Conservation (phyloP, 2,329 filamentous ascomycete species). For the Epichloe brachyelytri region DNA sequence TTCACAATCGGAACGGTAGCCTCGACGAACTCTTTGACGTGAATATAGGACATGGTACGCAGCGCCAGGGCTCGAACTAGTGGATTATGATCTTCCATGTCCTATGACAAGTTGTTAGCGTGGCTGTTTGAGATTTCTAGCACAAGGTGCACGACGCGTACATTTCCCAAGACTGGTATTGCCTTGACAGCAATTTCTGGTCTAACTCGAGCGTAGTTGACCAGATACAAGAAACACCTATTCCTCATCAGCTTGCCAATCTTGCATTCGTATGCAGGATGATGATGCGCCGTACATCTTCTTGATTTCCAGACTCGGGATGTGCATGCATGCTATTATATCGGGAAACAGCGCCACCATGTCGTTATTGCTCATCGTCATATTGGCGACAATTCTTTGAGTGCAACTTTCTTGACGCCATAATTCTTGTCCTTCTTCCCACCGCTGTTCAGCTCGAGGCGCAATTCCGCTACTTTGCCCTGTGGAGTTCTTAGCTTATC, state of each 20-base stretch:
- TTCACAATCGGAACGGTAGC: conserved; percentile 78
- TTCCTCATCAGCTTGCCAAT: not conserved
- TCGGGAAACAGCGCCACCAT: conserved; percentile 97
- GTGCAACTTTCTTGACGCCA: conserved; percentile 85
- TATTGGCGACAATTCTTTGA: conserved; percentile 99
- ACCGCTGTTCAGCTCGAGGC: conserved; percentile 83
- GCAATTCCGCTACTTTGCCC: conserved; percentile 98
- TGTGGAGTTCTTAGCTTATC: conserved; percentile 48
- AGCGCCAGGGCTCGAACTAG: conserved; percentile 84
- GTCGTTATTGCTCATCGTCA: conserved; percentile 99
- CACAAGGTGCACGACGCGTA: conserved; percentile 25
- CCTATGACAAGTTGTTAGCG: conserved; percentile 33
- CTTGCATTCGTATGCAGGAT: not conserved
- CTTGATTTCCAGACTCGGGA: conserved; percentile 93
- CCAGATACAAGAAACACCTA: conserved; percentile 95
- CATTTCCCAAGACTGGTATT: conserved; percentile 71
- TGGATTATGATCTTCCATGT: conserved; percentile 88
- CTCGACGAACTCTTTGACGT: conserved; percentile 91
- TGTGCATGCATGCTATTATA: conserved; percentile 88
- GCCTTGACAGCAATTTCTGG: conserved; percentile 90
- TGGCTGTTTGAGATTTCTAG: not conserved
- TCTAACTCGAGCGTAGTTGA: conserved; percentile 92
- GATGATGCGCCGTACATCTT: conserved; percentile 60
- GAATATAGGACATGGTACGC: conserved; percentile 93
- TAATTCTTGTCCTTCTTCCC: conserved; percentile 98